phyloP scores from a whole-genome alignment of 1,284 basidiomycete species.

The Somion occarium region DNA sequence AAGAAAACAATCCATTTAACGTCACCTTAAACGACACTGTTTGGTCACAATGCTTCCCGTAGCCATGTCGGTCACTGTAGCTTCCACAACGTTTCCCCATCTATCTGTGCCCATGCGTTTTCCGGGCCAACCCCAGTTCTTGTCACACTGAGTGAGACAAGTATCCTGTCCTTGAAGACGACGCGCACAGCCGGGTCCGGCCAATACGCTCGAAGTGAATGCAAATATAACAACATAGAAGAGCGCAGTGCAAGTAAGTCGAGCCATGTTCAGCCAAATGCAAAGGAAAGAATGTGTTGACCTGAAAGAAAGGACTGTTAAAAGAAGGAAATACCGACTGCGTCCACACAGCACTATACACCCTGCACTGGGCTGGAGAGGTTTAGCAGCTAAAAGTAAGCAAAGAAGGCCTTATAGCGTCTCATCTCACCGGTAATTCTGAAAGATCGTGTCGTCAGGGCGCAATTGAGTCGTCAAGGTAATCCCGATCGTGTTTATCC shows the following conservation, averaged over 20 bases:
- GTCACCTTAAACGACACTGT: conserved; percentile 30
- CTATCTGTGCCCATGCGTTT: conserved; percentile 44
- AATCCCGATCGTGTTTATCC: conserved; percentile 21
- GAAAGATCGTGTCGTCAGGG: conserved; percentile 8
- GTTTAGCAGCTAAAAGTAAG: conserved; percentile 8
- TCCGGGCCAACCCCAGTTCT: conserved; percentile 49
- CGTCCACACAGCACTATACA: conserved; percentile 10
- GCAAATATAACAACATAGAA: conserved; percentile 36
- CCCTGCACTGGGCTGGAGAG: conserved; percentile 14
- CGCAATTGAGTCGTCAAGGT: conserved; percentile 6
- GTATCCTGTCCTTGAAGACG: conserved; percentile 30
- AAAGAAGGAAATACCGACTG: conserved; percentile 14
- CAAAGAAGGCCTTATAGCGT: conserved; percentile 17
- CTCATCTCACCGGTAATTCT: neutral
- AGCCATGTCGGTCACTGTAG: conserved; percentile 24
- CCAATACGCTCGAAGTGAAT: conserved; percentile 25
- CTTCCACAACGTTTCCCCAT: conserved; percentile 47
- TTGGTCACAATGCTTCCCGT: conserved; percentile 24
- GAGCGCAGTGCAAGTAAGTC: conserved; percentile 32
- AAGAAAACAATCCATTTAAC: neutral
- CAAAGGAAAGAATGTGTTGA: conserved; percentile 10
- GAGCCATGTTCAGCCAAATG: conserved; percentile 34
- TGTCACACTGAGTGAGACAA: conserved; percentile 40
- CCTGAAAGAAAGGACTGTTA: conserved; percentile 19
- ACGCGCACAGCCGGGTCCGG: conserved; percentile 47